These are phyloP conservation scores for Mallotus japonicus DNA, from an alignment of 441 rosid species.

Conservation along the genomic window DNA sequence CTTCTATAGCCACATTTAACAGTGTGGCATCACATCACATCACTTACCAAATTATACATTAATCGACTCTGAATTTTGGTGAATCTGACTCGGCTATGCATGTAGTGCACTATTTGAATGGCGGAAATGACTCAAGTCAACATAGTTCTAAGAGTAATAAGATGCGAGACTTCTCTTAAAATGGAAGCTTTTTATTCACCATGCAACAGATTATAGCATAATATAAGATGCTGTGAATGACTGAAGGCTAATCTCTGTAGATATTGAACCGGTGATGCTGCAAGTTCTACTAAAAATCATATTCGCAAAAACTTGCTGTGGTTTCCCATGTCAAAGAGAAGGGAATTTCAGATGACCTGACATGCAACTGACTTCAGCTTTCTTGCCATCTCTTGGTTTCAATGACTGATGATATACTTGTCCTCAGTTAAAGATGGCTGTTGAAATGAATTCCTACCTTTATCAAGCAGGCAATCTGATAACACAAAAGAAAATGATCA, in stretches of 20 bases:
- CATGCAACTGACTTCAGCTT: neutral
- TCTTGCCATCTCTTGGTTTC: constrained; percentile 11
- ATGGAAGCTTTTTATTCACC: constrained; percentile 6
- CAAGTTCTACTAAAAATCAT: constrained; percentile 1
- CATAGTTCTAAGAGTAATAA: neutral
- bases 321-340: neutral
- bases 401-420: constrained; percentile 1
- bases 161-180: neutral
- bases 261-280: neutral
- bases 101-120: too few relatives aligned
- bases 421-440: neutral
- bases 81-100: too few relatives aligned
- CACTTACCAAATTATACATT: too few relatives aligned
- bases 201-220: neutral
- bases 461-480: constrained; percentile 22
- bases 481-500: constrained; percentile 1
- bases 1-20: too few relatives aligned
- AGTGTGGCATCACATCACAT: too few relatives aligned
- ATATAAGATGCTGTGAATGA: neutral
- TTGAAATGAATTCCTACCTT: neutral
- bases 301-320: constrained; percentile 1
- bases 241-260: constrained; percentile 1
- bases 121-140: neutral
- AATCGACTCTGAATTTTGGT: too few relatives aligned
- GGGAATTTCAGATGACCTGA: neutral